A percentile compares a stretch with the other conserved stretches of the same genome.
phyloP scores from a whole-genome alignment of 2,329 filamentous ascomycete genomes.

The Trichoderma brevicompactum region DNA sequence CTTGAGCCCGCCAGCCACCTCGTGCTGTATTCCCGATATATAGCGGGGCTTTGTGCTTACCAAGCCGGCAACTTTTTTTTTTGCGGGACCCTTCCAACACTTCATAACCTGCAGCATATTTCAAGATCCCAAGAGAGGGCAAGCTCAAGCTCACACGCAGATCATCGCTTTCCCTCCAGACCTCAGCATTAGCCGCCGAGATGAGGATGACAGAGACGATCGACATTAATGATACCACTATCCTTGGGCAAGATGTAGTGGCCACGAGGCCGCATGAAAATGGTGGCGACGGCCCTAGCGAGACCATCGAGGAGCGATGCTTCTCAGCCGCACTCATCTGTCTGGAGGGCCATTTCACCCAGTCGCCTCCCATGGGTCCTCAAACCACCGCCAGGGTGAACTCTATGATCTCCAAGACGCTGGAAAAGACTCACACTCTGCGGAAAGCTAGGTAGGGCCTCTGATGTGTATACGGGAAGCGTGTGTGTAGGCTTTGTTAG shows the following conservation, averaged over 20 bases:
- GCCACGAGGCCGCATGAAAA: constrained; percentile 7
- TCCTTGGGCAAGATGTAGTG: constrained; percentile 19
- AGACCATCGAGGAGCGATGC: constrained; percentile 66
- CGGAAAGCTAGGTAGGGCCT: constrained; percentile 60
- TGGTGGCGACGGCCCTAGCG: constrained; percentile 35
- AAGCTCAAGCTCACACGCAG: constrained; percentile 9
- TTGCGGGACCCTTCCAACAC: constrained; percentile 28
- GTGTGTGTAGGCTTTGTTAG: background rate
- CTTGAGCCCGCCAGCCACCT: background rate
- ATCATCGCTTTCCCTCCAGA: background rate
- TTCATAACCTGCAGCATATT: constrained; percentile 20
- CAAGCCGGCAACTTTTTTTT: constrained; percentile 31
- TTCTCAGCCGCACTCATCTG: constrained; percentile 65
- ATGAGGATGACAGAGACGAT: constrained; percentile 28
- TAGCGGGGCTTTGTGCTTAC: constrained; percentile 27
- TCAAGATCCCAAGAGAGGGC: background rate
- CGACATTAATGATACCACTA: constrained; percentile 22
- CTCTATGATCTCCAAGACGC: constrained; percentile 62
- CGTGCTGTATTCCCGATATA: constrained; percentile 10
- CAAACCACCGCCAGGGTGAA: constrained; percentile 59
- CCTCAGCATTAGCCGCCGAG: background rate
- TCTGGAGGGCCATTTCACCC: constrained; percentile 64
- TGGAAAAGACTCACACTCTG: constrained; percentile 67
- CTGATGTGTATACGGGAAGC: background rate
- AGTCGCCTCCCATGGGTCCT: constrained; percentile 60